Conservation (phyloP, 2,329 filamentous ascomycete species). For the Colletotrichum cordylinicola region DNA sequence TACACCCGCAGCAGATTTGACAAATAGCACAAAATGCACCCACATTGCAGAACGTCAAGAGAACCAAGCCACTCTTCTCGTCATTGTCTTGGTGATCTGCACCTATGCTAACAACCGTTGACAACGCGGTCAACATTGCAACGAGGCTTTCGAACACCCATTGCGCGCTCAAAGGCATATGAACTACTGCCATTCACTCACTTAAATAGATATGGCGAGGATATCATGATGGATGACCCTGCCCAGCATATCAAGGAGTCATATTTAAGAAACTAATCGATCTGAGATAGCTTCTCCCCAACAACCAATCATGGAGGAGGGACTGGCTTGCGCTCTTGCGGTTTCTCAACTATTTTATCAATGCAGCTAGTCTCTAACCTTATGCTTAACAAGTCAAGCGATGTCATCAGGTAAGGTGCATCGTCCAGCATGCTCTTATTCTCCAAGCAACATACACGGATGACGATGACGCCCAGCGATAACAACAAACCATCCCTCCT, state of each 20-base stretch:
- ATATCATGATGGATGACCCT: too few species aligned
- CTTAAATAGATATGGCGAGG: not conserved
- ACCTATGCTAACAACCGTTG: rapidly evolving
- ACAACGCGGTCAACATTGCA: not conserved
- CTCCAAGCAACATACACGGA: too few species aligned
- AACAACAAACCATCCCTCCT: too few species aligned
- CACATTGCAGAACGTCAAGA: rapidly evolving
- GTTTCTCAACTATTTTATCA: not conserved
- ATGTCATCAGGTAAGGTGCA: not conserved
- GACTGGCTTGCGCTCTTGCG: not conserved
- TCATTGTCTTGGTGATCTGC: not conserved
- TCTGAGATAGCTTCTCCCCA: not conserved
- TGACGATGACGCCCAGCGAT: too few species aligned
- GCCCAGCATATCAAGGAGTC: not conserved
- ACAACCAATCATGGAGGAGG: not conserved
- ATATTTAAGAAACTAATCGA: not conserved
- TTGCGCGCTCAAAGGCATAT: not conserved
- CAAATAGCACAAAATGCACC: not conserved
- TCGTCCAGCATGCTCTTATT: not conserved
- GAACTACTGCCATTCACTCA: rapidly evolving
- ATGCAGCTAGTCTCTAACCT: not conserved
- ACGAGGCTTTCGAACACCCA: not conserved
- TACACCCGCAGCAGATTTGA: not conserved
- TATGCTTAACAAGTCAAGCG: not conserved
- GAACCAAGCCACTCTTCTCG: not conserved